Evolutionary conservation across 2,329 filamentous ascomycete genomes (phyloP), one percentile per base, ranked within the genome.

Genomic region (Huntiella moniliformis): DNA sequence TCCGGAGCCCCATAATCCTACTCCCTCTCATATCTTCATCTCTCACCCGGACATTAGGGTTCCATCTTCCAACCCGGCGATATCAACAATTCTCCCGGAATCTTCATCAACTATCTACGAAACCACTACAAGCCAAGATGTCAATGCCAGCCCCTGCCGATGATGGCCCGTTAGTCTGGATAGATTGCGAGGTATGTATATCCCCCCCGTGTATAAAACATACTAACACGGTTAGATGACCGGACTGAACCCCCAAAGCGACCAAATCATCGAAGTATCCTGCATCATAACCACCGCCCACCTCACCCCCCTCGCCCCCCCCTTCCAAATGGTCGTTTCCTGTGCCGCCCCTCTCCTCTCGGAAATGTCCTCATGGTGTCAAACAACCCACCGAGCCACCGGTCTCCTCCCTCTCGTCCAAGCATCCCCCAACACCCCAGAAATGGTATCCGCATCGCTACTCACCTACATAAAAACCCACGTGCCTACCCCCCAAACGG

Each of bases 361-460:
- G 56, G 61, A 67, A 56, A 96, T 98, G 75, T 83, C 82, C 54
- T 77, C 79, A 44, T 98, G 91, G 91, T 96, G 91, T 62, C 82
- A 73, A 43, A 66, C 67, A 44, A 87, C 83, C 42, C 91, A 96
- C 61, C 75, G 70, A 54, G 64, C 73, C 45, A 86, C 78, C n/a
- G 91, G 91, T 7, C 73, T 98, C 46, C 91, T 83, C 0, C 70
- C 73, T 42, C 76, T 78, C 11, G 44, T 45, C 15, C 31, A 42
- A 6, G 22, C 17, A 3, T 38, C 48, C 3, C 15, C 17, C 1
- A 76, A 78, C 12, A 65, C 88, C 41, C 66, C 73, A 31, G 94
- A 87, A 0, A 85, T 79, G 2, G 88, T 87, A 0, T 81, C 87
- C 5, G 64, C 71, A 5, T 72, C 68, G 11, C 68, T 98, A 33